Conservation (phyloP, 2,329 filamentous ascomycete species). For the Coleophoma cylindrospora region DNA sequence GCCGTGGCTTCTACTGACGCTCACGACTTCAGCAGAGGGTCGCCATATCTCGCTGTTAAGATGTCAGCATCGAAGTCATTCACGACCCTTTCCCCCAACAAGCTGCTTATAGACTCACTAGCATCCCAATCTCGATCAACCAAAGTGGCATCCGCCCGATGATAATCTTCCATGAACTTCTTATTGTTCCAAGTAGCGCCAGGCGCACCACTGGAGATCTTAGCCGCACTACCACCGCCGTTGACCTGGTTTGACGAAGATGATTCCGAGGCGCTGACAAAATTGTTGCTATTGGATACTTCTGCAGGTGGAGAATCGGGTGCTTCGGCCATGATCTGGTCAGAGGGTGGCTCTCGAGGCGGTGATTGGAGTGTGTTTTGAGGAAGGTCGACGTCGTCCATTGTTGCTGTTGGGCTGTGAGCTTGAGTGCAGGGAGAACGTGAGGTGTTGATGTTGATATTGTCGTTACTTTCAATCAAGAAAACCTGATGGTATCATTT, state of each 20-base stretch:
- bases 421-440: too few species aligned
- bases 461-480: too few species aligned
- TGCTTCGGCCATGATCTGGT: slow-evolving; percentile 18
- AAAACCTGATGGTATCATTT: too few species aligned
- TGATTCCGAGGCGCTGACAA: background rate
- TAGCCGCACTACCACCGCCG: slow-evolving; percentile 5
- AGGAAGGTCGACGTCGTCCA: background rate
- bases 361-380: background rate
- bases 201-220: slow-evolving; percentile 30
- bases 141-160: slow-evolving; percentile 40
- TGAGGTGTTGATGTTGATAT: too few species aligned
- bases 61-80: background rate
- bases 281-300: background rate
- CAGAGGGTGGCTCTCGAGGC: slow-evolving; percentile 1
- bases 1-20: too few species aligned
- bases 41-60: slow-evolving; percentile 35
- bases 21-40: slow-evolving; percentile 27
- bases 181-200: slow-evolving; percentile 49
- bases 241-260: background rate
- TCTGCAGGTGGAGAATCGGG: slow-evolving; percentile 10
- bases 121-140: slow-evolving; percentile 46
- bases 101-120: slow-evolving; percentile 26
- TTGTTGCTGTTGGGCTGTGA: background rate
- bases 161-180: slow-evolving; percentile 50
- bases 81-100: background rate